phyloP scores from a whole-genome alignment of 31 red algal genomes.

The Endocladia muricata region DNA sequence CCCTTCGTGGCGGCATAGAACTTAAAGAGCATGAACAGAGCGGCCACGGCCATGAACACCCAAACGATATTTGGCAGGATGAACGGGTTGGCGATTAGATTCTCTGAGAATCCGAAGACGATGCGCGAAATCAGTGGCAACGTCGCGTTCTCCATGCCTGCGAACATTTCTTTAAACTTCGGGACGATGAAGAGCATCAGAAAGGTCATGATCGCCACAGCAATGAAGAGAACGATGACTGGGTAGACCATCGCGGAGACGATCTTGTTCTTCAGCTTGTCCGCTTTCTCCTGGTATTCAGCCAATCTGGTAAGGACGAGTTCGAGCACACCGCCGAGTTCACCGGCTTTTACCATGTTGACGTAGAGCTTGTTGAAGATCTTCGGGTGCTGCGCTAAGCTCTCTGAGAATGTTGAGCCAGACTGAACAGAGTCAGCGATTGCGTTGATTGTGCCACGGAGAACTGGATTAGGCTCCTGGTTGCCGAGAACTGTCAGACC shows the following conservation, averaged over 20 bases:
- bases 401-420: constrained; percentile 23
- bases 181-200: constrained; percentile 13
- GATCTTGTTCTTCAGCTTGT: constrained; percentile 17
- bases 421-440: background rate
- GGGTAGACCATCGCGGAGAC: constrained; percentile 23
- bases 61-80: background rate
- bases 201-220: background rate
- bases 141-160: background rate
- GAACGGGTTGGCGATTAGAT: background rate
- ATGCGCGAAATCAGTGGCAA: background rate
- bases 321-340: constrained; percentile 17
- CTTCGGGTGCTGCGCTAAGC: constrained; percentile 19
- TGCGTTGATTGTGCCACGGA: background rate
- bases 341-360: constrained; percentile 28
- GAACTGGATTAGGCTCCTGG: background rate
- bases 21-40: background rate
- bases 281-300: constrained; percentile 3
- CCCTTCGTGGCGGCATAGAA: background rate
- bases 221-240: constrained; percentile 4
- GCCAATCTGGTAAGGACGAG: constrained; percentile 6
- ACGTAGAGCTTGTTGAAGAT: constrained; percentile 28
- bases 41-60: background rate
- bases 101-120: constrained; percentile 16
- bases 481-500: background rate
- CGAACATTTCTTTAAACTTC: constrained; percentile 17